phyloP scores from a whole-genome alignment of 208 protist species.

The Leishmania lainsoni region DNA sequence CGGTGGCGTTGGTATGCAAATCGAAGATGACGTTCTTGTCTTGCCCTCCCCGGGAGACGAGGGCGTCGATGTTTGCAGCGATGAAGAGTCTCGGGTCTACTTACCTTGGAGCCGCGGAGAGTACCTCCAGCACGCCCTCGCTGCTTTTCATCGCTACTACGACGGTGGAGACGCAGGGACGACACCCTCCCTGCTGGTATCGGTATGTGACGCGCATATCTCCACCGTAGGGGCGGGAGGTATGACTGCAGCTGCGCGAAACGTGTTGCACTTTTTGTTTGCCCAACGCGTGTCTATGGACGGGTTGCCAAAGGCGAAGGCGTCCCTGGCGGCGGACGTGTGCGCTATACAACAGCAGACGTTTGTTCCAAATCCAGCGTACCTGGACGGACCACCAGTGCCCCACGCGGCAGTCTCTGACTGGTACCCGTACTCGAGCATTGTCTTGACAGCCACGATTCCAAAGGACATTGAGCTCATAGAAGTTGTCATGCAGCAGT shows the following conservation, averaged over 20 bases:
- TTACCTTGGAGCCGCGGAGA: conserved; percentile 16
- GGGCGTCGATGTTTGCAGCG: background rate
- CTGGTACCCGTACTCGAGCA: conserved; percentile 56
- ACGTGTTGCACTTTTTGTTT: conserved; percentile 40
- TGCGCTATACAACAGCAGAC: background rate
- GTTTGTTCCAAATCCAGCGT: conserved; percentile 14
- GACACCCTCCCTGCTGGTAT: background rate
- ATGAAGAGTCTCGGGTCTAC: background rate
- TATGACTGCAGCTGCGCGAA: conserved; percentile 7
- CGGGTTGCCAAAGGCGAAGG: conserved; percentile 20
- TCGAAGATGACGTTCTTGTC: conserved; percentile 67
- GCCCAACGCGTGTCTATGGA: conserved; percentile 44
- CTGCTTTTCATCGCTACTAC: conserved; percentile 27
- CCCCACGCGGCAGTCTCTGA: background rate
- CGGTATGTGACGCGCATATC: conserved; percentile 3
- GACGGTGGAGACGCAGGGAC: background rate
- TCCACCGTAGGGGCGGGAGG: background rate
- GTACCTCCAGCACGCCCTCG: conserved; percentile 35
- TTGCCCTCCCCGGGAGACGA: conserved; percentile 25
- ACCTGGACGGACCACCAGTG: conserved; percentile 7
- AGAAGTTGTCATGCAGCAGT: conserved; percentile 15
- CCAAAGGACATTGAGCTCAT: conserved; percentile 50
- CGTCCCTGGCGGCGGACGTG: conserved; percentile 20
- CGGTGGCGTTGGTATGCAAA: conserved; percentile 45
- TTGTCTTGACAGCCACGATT: conserved; percentile 51